Evolutionary conservation across 1,284 basidiomycete species (phyloP).

Genomic region (Cryptococcus sp.): DNA sequence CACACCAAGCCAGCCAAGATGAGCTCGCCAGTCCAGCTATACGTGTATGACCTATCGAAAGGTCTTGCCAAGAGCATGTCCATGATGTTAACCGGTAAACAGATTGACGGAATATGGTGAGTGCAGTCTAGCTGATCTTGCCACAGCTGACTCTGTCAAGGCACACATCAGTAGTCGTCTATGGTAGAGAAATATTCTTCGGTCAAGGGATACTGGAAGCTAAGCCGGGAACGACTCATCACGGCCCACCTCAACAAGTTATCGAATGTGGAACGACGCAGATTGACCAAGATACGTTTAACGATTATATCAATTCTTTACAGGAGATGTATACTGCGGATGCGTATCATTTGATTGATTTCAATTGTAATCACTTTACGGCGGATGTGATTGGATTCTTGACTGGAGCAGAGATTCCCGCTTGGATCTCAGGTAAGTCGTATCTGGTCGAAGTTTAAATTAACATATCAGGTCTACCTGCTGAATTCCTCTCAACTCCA

Average conservation of each 20-base stretch:
- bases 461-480: slow-evolving; percentile 62
- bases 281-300: slow-evolving; percentile 75
- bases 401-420: slow-evolving; percentile 70
- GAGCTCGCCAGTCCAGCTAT: slow-evolving; percentile 63
- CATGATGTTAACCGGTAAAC: slow-evolving; percentile 69
- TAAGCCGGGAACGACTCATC: slow-evolving; percentile 73
- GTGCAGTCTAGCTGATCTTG: slow-evolving; percentile 20
- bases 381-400: slow-evolving; percentile 79
- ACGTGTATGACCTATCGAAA: slow-evolving; percentile 84
- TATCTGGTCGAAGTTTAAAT: background rate
- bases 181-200: slow-evolving; percentile 79
- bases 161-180: slow-evolving; percentile 81
- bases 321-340: slow-evolving; percentile 75
- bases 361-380: slow-evolving; percentile 78
- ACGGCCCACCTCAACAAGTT: slow-evolving; percentile 69
- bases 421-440: slow-evolving; percentile 59
- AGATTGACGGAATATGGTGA: slow-evolving; percentile 84
- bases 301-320: slow-evolving; percentile 72
- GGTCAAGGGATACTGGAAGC: slow-evolving; percentile 69
- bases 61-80: slow-evolving; percentile 75
- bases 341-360: slow-evolving; percentile 83
- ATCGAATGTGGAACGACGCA: slow-evolving; percentile 75
- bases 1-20: background rate
- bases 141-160: slow-evolving; percentile 10
- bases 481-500: slow-evolving; percentile 83